Conservation (phyloP, 495 filamentous ascomycete species). For the Margaritispora aquatica region DNA sequence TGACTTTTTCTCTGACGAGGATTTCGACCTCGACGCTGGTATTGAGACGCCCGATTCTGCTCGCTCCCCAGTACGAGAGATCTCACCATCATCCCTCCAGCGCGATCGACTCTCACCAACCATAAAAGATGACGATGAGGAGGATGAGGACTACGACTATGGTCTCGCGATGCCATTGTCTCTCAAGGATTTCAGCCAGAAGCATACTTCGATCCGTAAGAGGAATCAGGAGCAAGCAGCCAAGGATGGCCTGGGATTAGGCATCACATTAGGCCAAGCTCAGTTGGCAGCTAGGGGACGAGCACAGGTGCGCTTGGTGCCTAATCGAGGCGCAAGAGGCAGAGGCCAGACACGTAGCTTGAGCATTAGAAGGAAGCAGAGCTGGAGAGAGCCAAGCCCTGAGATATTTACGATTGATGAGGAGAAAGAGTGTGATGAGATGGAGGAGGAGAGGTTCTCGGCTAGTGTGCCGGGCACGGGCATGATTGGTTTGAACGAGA, state of each 20-base stretch:
- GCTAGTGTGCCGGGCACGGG: constrained; percentile 4
- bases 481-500: constrained; percentile 1
- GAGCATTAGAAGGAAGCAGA: constrained; percentile 13
- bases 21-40: constrained; percentile 22
- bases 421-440: constrained; percentile 20
- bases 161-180: constrained; percentile 20
- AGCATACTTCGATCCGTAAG: constrained; percentile 10
- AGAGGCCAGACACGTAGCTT: constrained; percentile 18
- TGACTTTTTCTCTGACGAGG: constrained; percentile 8
- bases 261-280: constrained; percentile 9
- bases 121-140: not conserved
- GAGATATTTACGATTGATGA: constrained; percentile 22
- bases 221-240: not conserved
- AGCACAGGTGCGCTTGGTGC: constrained; percentile 9
- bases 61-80: constrained; percentile 15
- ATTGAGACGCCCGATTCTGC: constrained; percentile 21
- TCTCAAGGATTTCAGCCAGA: constrained; percentile 15
- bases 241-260: constrained; percentile 10
- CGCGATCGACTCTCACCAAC: not conserved
- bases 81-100: constrained; percentile 21
- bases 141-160: constrained; percentile 10
- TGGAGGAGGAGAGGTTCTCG: not conserved
- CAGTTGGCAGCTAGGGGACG: constrained; percentile 7
- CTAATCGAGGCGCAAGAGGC: not conserved
- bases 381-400: constrained; percentile 22